These are phyloP conservation scores for Colletotrichum navitas DNA, from an alignment of 2,329 filamentous ascomycete genomes.

Conservation along the genomic window DNA sequence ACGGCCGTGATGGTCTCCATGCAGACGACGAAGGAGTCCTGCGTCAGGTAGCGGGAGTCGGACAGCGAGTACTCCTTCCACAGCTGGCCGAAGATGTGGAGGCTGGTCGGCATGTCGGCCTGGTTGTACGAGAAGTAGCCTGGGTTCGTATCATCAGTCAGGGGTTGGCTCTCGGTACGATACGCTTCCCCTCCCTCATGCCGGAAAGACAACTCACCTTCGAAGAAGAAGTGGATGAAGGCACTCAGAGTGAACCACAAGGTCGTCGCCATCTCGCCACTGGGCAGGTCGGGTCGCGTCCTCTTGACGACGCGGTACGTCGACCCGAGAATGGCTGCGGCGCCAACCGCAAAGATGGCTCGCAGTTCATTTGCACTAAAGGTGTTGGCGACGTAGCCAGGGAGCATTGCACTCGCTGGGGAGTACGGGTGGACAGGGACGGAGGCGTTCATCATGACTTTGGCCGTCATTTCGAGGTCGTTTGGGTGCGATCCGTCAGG, in stretches of 20 bases:
- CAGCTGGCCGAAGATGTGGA: conserved; percentile 63
- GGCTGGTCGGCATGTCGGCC: conserved; percentile 54
- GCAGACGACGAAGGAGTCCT: conserved; percentile 65
- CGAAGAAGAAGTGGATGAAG: conserved; percentile 60
- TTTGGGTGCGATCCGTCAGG: not conserved
- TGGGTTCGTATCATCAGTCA: conserved; percentile 41
- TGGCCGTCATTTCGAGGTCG: not conserved
- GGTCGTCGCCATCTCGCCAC: conserved; percentile 68
- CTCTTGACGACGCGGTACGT: conserved; percentile 67
- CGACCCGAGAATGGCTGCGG: conserved; percentile 66
- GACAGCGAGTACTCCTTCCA: conserved; percentile 71
- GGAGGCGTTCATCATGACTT: conserved; percentile 29
- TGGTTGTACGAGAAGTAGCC: conserved; percentile 64
- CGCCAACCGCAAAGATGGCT: conserved; percentile 68
- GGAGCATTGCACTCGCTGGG: conserved; percentile 72
- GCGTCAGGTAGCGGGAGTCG: conserved; percentile 67
- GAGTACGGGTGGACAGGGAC: conserved; percentile 75
- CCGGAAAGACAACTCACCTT: conserved; percentile 48
- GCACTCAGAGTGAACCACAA: conserved; percentile 84
- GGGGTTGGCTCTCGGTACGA: fast-evolving
- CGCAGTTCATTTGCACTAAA: conserved; percentile 70
- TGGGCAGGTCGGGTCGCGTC: conserved; percentile 64
- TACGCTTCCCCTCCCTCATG: no score
- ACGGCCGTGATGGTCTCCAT: conserved; percentile 68
- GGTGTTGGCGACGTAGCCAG: conserved; percentile 75